Evolutionary conservation across 192 early-diverging fungal genomes (phyloP).

Genomic region (Coemansia umbellata): DNA sequence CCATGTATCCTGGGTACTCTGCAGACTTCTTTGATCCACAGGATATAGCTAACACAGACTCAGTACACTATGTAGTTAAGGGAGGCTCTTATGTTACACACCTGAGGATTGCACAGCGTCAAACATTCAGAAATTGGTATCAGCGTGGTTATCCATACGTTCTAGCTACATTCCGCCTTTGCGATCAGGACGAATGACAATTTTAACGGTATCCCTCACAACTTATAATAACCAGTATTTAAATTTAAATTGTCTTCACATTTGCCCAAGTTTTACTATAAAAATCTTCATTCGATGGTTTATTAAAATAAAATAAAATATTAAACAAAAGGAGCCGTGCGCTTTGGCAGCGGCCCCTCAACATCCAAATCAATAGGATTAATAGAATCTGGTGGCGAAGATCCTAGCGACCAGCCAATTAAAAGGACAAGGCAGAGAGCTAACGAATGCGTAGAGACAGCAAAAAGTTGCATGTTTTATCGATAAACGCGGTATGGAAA

Average conservation of each 20-base stretch:
- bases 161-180: conserved; percentile 72
- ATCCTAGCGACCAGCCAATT: background rate
- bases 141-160: conserved; percentile 82
- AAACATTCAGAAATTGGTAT: conserved; percentile 88
- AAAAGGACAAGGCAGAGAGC: conserved; percentile 1
- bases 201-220: too few species aligned
- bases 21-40: conserved; percentile 82
- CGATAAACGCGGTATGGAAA: background rate
- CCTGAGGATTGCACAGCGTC: conserved; percentile 63
- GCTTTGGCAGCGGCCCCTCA: conserved; percentile 23
- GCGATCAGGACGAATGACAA: too few species aligned
- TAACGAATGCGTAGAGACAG: background rate
- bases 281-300: too few species aligned
- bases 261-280: too few species aligned
- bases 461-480: background rate
- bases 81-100: conserved; percentile 88
- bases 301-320: background rate
- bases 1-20: conserved; percentile 85
- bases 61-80: conserved; percentile 74
- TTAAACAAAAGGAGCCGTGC: conserved; percentile 11
- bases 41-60: conserved; percentile 3
- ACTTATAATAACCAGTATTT: too few species aligned
- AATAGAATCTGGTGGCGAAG: conserved; percentile 10
- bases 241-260: too few species aligned
- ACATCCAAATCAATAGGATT: conserved; percentile 32